These are phyloP conservation scores for Secale cereale DNA, from an alignment of 176 grass and related monocot genomes.

Conservation along the genomic window DNA sequence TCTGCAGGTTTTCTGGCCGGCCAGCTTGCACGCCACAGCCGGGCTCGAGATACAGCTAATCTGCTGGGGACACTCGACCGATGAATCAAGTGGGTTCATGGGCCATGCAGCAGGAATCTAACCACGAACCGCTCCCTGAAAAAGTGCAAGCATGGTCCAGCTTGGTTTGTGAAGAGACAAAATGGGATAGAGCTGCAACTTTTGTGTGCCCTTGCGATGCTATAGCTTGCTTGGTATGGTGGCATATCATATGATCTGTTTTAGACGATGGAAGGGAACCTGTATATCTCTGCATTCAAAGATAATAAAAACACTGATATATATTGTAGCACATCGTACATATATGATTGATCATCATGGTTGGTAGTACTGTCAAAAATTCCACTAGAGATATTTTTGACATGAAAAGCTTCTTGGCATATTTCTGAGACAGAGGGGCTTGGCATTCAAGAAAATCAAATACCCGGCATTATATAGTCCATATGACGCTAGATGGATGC, in stretches of 20 bases:
- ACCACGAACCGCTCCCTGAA: background rate
- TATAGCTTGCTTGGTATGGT: background rate
- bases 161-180: background rate
- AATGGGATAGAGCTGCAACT: background rate
- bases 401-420: no score
- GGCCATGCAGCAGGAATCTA: background rate
- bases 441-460: no score
- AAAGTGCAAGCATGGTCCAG: background rate
- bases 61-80: background rate
- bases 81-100: background rate
- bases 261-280: no score
- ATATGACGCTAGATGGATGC: no score
- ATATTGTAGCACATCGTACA: no score
- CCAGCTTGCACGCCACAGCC: background rate
- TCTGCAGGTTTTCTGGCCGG: background rate
- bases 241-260: background rate
- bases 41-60: background rate
- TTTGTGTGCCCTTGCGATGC: background rate
- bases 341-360: background rate
- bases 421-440: no score
- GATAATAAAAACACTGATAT: no score
- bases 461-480: no score
- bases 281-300: no score
- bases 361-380: background rate
- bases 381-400: no score